Conservation (phyloP, 805 yeast species). For the Candida broadrunensis region DNA sequence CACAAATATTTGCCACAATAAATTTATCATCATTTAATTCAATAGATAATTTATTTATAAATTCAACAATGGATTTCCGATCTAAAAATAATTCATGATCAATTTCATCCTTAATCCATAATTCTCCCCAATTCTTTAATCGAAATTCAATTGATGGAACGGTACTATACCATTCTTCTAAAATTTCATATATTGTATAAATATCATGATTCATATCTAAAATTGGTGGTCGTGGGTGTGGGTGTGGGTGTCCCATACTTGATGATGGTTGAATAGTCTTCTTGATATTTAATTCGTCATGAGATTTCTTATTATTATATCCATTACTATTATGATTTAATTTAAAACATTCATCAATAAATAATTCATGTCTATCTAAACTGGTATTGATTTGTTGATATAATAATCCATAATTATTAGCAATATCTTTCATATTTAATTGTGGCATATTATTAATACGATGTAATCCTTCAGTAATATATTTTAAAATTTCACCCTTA, state of each 20-base stretch:
- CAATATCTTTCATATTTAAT: background rate
- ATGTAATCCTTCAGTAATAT: background rate
- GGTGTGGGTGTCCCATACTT: background rate
- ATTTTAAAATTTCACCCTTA: background rate
- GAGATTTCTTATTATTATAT: background rate
- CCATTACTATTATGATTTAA: background rate
- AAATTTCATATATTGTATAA: slow-evolving; percentile 9
- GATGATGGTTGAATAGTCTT: background rate
- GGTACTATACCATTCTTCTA: slow-evolving; percentile 10
- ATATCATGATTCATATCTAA: slow-evolving; percentile 11
- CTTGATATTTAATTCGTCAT: too few relatives aligned
- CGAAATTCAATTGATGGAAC: slow-evolving; percentile 7
- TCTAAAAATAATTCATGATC: slow-evolving; percentile 10
- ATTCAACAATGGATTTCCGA: slow-evolving; percentile 9
- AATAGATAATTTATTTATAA: slow-evolving; percentile 8
- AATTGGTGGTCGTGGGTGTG: slow-evolving; percentile 3
- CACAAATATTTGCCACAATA: slow-evolving; percentile 9
- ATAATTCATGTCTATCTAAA: background rate
- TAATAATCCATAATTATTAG: background rate
- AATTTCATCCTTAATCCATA: slow-evolving; percentile 11
- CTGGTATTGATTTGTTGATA: background rate
- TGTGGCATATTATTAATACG: background rate
- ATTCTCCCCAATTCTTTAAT: slow-evolving; percentile 7
- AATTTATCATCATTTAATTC: slow-evolving; percentile 9
- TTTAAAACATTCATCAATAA: background rate